A percentile compares a stretch with the other conserved stretches of the same genome.
Evolutionary conservation across 352 stramenopile genomes (phyloP).

Genomic region (Blastocystis sp.): DNA sequence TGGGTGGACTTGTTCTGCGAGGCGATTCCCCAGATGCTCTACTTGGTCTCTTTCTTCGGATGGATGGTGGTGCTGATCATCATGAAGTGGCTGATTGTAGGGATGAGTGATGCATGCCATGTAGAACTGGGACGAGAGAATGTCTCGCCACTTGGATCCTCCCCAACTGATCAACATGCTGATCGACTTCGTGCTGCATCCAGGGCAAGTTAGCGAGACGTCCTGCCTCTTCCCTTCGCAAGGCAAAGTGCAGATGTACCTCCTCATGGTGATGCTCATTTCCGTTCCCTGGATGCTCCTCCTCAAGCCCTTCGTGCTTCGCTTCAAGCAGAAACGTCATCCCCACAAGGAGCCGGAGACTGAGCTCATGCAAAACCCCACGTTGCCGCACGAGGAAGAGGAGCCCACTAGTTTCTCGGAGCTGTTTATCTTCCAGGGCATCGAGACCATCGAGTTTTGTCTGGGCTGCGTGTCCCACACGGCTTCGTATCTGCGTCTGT

Average conservation of each 20-base stretch:
- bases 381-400: slow-evolving; percentile 69
- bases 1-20: slow-evolving; percentile 88
- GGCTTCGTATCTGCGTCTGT: slow-evolving; percentile 96
- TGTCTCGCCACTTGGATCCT: slow-evolving; percentile 75
- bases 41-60: slow-evolving; percentile 89
- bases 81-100: slow-evolving; percentile 91
- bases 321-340: slow-evolving; percentile 74
- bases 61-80: slow-evolving; percentile 99
- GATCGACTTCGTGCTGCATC: slow-evolving; percentile 94
- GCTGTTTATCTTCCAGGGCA: slow-evolving; percentile 90
- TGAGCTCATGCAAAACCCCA: slow-evolving; percentile 63
- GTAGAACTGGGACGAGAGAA: slow-evolving; percentile 87
- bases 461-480: slow-evolving; percentile 98
- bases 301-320: slow-evolving; percentile 85
- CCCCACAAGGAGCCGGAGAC: slow-evolving; percentile 65
- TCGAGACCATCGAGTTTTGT: slow-evolving; percentile 97
- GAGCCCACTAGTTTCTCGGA: slow-evolving; percentile 85
- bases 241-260: slow-evolving; percentile 72
- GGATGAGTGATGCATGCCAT: not conserved
- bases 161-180: slow-evolving; percentile 94
- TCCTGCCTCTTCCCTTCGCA: slow-evolving; percentile 10
- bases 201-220: slow-evolving; percentile 79
- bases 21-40: slow-evolving; percentile 92
- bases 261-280: slow-evolving; percentile 85
- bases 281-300: slow-evolving; percentile 90